Base-by-base conservation (phyloP, 768 basidiomycete genomes). In the Russula ochroleuca region DNA sequence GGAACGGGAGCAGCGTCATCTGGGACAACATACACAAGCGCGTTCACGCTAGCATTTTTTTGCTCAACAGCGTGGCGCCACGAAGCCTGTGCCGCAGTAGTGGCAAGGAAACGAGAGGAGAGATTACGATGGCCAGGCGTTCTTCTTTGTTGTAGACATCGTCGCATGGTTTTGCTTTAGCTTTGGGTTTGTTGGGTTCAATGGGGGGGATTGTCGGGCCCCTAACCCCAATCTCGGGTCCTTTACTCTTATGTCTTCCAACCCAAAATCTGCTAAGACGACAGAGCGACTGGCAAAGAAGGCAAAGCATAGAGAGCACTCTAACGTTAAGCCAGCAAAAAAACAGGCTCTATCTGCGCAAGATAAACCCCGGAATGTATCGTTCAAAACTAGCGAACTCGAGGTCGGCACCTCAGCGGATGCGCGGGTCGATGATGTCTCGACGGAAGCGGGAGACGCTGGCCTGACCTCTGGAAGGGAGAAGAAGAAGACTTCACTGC, bases 1-100 rank as follows among this genome's bases (percentile, higher is more conserved):
- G 55, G 58, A 40, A 33, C 37, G 7, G 54, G 5, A 7, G 17
- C 38, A 11, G 62, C 50, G 17, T 35, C 43, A 3, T 63, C 43
- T 11, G 72, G 62, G 10, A 57, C 66, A 45, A 72, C 25, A 62
- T 70, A 67, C 2, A 85, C 80, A 60, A 89, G 78, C 23, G 87
- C 86, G 66, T 89, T 88, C 48, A 86, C 71, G 19, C 66, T 69
- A 0, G 70, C 58, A 66, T 86, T 81, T 47, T 68, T 68, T 17
- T 63, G 11, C 21, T 61, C 48, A 15, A 73, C 61, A 8, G 57
- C 63, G 3, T 38, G 31, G 8, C 63, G 53, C 54, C 70, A 66
- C 19, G 59, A 41, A 4, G 25, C 9, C 31, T 59, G 57, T 35
- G 57, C 38, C 5, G 48, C 11, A 13, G 37, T 7, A 4, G 61